Evolutionary conservation across 495 filamentous ascomycete species (phyloP).

Genomic region (Clohesyomyces aquaticus): DNA sequence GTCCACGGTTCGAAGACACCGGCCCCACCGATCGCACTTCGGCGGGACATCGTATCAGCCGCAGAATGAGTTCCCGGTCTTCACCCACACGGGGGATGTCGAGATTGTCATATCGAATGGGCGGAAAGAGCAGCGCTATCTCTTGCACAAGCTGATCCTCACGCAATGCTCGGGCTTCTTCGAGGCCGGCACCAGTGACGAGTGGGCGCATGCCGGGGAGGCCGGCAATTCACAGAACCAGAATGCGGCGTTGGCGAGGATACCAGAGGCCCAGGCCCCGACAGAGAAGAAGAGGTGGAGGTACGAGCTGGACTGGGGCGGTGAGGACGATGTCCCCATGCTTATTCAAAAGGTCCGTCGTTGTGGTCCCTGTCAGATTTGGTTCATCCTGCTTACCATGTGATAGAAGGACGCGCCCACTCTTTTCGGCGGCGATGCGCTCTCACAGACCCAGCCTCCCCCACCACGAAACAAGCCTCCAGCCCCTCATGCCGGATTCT

Average conservation of each 20-base stretch:
- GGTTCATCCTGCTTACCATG: constrained; percentile 9
- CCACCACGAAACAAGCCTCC: constrained; percentile 59
- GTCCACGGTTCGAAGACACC: constrained; percentile 62
- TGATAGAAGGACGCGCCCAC: constrained; percentile 45
- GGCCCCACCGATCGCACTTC: constrained; percentile 78
- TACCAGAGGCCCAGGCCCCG: constrained; percentile 44
- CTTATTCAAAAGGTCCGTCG: constrained; percentile 74
- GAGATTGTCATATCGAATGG: constrained; percentile 77
- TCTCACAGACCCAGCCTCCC: constrained; percentile 48
- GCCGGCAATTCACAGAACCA: constrained; percentile 56
- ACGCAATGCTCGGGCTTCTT: constrained; percentile 91
- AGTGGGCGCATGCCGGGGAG: constrained; percentile 71
- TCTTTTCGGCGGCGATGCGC: constrained; percentile 53
- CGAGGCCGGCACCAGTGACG: constrained; percentile 82
- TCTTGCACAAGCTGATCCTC: constrained; percentile 82
- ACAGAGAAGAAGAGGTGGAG: constrained; percentile 68
- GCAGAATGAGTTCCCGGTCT: constrained; percentile 90
- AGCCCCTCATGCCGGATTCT: constrained; percentile 66
- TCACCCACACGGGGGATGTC: constrained; percentile 86
- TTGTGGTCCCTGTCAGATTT: not conserved
- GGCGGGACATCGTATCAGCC: constrained; percentile 69
- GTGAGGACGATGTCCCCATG: constrained; percentile 78
- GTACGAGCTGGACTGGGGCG: constrained; percentile 82
- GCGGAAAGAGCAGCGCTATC: constrained; percentile 76
- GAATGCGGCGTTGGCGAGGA: constrained; percentile 42